Conservation (phyloP, 73 alveolate species). For the Paramecium tetraurelia region DNA sequence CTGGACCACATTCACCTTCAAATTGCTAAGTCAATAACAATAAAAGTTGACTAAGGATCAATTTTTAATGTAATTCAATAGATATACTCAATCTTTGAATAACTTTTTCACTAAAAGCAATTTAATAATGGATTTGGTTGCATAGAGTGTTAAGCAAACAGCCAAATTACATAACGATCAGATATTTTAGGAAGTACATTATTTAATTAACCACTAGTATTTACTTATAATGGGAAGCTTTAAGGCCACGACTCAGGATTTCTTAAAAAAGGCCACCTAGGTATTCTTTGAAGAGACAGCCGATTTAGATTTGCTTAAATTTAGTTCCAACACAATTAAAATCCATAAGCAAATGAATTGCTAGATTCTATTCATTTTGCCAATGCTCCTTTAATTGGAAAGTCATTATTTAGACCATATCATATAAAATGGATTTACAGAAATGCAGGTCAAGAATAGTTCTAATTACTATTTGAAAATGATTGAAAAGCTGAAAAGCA, state of each 20-base stretch:
- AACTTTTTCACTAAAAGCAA: neutral
- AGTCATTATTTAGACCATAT: neutral
- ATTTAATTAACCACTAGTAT: neutral
- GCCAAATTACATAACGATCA: slow-evolving; percentile 12
- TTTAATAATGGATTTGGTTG: slow-evolving; percentile 38
- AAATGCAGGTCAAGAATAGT: slow-evolving; percentile 28
- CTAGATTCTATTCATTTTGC: neutral
- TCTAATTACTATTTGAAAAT: slow-evolving; percentile 60
- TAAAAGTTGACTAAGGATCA: neutral
- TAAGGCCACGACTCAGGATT: slow-evolving; percentile 30
- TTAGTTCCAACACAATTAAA: neutral
- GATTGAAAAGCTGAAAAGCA: slow-evolving; percentile 48
- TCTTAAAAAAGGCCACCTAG: slow-evolving; percentile 7
- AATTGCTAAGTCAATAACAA: neutral
- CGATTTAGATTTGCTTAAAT: neutral
- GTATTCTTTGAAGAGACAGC: neutral
- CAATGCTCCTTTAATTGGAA: neutral
- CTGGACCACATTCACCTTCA: slow-evolving; percentile 11
- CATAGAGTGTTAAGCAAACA: neutral
- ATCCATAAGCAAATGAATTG: slow-evolving; percentile 27
- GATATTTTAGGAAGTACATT: slow-evolving; percentile 30
- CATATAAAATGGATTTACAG: neutral
- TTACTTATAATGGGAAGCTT: slow-evolving; percentile 33
- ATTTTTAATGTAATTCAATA: neutral
- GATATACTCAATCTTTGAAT: neutral